Evolutionary conservation across 106 monocot species (phyloP), one percentile per base, ranked within the genome.

Genomic region (Platanthera guangdongensis): DNA sequence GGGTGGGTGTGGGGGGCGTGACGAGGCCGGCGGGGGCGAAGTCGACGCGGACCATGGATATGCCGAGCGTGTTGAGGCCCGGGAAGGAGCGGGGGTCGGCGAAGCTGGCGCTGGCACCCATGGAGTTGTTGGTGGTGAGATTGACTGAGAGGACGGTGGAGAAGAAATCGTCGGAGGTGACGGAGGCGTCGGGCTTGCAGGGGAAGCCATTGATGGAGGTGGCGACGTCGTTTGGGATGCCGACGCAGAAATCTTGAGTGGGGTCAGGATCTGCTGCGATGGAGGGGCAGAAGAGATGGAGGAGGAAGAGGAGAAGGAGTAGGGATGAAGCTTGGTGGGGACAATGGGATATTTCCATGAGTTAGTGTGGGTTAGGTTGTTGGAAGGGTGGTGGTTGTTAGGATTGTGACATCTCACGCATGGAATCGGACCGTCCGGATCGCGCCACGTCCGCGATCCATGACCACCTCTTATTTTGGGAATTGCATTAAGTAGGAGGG

Each of bases 101-200:
- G 22, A 85, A 16, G 60, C 47, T 78, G 22, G 53, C 63, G 2
- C 53, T 75, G 45, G 81, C 78, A 18, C 52, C 71, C 32, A 72
- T 6, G 54, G 67, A 72, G 79, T 76, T 75, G 54, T 78, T 49
- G 52, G 63, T 45, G 55, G 72, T 52, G 21, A 82, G 82, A 0
- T 82, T 55, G 8, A 4, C 22, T 19, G 72, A 19, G 65, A 85
- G 82, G 15, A n/a, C 18, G 52, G 79, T 49, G 12, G 79, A 76
- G 76, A 82, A 79, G 79, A 85, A 85, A 47, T 85, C 85, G 18
- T 82, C 78, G 4, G 82, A 54, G 62, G 67, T 65, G 57, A 79
- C 47, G 65, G 71, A 63, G 18, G 50, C 55, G 9, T 63, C 51
- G 47, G 72, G 72, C 53, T 85, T 85, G 82, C 85, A 82, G 15